Base-by-base conservation (phyloP, 306 rosid genomes). In the Mucuna pruriens region DNA sequence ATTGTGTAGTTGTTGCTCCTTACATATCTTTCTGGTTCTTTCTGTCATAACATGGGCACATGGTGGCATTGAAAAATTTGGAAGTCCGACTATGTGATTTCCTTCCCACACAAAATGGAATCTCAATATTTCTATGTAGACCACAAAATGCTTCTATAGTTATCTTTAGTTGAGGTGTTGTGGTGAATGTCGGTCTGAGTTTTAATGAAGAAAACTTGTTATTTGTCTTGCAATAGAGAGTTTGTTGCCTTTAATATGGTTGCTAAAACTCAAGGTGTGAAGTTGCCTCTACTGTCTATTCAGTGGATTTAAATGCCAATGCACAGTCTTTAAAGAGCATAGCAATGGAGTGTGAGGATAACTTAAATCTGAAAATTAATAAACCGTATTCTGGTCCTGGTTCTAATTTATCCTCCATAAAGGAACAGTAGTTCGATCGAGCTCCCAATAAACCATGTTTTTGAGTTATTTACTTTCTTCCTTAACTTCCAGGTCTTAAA, bases 401-500 rank as follows among this genome's bases (percentile, higher is more conserved):
- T 17, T 60, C 62, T 40, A 60, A 58, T 69, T 51, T n/a, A 46
- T 58, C 78, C 77, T 16, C 57, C 11, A 36, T 9, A 6, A 65
- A 34, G 23, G 64, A 20, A 42, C 4, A 38, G 7, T 57, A 45
- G 55, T 65, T 82, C 19, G n/a, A 60, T 51, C 29, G 29, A 45
- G 63, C 15, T 44, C 13, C 31, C 16, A 40, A 36, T 36, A 4
- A 36, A 36, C 5, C 60, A 29, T n/a, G n/a, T 29, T 3, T 36
- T 36, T 29, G 39, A 34, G 63, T 29, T 23, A 42, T 67, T 64
- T 51, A 15, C 84, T 44, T 23, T 67, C 54, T 75, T 57, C 34
- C 57, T 15, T 13, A 68, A 63, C 34, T 58, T 82, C 40, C 36
- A 62, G 17, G 29, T 70, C 39, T 66, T 31, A 52, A 52, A 73